A percentile compares a stretch with the other conserved stretches of the same genome.
These are phyloP conservation scores for Alternaria solani DNA, from an alignment of 2,329 filamentous ascomycete species.

Conservation along the genomic window DNA sequence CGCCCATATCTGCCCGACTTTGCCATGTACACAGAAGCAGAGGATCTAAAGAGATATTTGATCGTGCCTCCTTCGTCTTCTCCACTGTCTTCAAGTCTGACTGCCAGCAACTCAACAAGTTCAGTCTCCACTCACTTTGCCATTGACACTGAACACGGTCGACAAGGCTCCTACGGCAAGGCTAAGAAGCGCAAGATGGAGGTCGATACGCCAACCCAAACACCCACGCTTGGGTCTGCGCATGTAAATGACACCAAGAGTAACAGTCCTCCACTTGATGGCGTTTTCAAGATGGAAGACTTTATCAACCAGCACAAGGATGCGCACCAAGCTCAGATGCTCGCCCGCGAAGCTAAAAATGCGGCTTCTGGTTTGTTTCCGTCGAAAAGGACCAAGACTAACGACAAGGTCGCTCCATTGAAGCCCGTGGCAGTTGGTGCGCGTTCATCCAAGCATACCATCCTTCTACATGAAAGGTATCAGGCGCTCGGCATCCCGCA, in stretches of 20 bases:
- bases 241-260: not conserved
- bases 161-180: not conserved
- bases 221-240: not conserved
- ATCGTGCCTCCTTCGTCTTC: slow-evolving; percentile 34
- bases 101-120: not conserved
- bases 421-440: slow-evolving; percentile 33
- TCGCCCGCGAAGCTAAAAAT: slow-evolving; percentile 16
- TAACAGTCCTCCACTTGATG: not conserved
- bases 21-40: slow-evolving; percentile 19
- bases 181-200: slow-evolving; percentile 17
- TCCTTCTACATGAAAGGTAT: slow-evolving; percentile 35
- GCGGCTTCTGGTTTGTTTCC: not conserved
- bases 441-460: slow-evolving; percentile 28
- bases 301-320: slow-evolving; percentile 23
- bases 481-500: slow-evolving; percentile 34
- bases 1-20: slow-evolving; percentile 1
- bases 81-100: slow-evolving; percentile 11
- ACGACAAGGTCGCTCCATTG: not conserved
- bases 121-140: not conserved
- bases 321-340: slow-evolving; percentile 14
- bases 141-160: not conserved
- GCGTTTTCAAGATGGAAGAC: slow-evolving; percentile 30
- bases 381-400: slow-evolving; percentile 17
- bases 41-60: slow-evolving; percentile 32
- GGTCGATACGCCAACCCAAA: slow-evolving; percentile 10